Evolutionary conservation across 1,284 basidiomycete genomes (phyloP).

Genomic region (Tilletia horrida): DNA sequence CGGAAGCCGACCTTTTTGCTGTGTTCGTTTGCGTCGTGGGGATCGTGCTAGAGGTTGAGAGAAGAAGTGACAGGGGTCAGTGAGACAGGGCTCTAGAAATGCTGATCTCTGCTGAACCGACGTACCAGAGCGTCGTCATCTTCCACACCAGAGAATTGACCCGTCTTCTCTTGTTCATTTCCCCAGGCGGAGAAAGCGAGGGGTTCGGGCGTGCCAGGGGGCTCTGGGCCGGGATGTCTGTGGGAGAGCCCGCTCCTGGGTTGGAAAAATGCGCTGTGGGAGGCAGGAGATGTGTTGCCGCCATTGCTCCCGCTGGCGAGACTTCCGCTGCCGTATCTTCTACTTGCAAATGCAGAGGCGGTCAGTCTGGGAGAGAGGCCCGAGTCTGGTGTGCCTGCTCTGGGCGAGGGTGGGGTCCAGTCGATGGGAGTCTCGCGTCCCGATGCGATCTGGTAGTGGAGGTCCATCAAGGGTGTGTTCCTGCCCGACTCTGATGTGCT

Average conservation of each 20-base stretch:
- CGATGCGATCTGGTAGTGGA: constrained; percentile 9
- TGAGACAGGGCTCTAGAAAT: neutral
- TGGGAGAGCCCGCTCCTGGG: neutral
- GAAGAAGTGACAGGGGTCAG: neutral
- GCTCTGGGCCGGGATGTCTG: neutral
- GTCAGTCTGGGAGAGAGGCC: neutral
- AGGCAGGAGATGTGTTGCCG: no score
- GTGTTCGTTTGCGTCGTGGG: constrained; percentile 30
- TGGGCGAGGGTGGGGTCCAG: neutral
- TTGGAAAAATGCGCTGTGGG: no score
- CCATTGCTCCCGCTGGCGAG: no score
- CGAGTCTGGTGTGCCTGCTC: neutral
- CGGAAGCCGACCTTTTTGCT: constrained; percentile 23
- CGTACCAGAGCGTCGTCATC: constrained; percentile 4
- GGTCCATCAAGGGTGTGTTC: constrained; percentile 6
- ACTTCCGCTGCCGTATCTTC: no score
- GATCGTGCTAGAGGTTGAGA: constrained; percentile 36
- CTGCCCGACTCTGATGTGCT: neutral
- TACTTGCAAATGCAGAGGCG: neutral
- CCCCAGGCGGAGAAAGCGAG: neutral
- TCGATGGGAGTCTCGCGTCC: constrained; percentile 10
- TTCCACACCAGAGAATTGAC: neutral
- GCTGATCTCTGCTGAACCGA: neutral
- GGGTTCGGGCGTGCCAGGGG: neutral
- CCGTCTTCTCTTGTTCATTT: neutral